Evolutionary conservation across 176 grass and related monocot species (phyloP), one percentile per base, ranked within the genome.

Genomic region (Ananas comosus): DNA sequence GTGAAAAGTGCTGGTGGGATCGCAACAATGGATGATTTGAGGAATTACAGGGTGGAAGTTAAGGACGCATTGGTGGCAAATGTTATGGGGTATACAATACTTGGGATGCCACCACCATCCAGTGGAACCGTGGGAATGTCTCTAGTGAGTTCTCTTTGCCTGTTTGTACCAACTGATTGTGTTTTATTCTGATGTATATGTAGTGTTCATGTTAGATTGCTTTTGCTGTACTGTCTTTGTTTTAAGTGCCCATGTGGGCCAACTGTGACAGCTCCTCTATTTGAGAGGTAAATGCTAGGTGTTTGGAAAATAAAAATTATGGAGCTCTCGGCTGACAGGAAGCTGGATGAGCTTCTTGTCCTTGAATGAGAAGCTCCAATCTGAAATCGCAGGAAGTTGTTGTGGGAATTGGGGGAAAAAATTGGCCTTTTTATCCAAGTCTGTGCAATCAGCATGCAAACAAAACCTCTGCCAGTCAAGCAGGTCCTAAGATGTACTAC

Each of bases 21-120:
- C 47, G 68, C 81, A 72, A 92, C 88, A 8, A 33, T 64, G 19
- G 83, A 89, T 3, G 88, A 89, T 67, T 65, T 96, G 52, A 79
- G 14, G 42, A 50, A 63, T 11, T 96, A 92, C 21, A 68, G 12
- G 74, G 83, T 87, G 63, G 83, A 79, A 72, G 80, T 81, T 29
- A 65, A 66, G 54, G 23, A 66, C 1, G 79, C 92, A 68, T 69
- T 91, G 81, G 56, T 58, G 24, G 79, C 63, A 0, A 70, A 91
- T 49, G 88, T 68, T 70, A 79, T 96, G 88, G 92, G 88, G 1
- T 89, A 64, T 80, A 85, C 83, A 53, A 76, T 96, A 73, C 81
- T 96, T 11, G 92, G 92, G 21, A 91, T 91, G 92, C 92, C 85
- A 28, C 92, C 88, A 17, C 92, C 92, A 33, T 96, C 92, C 19